Conservation (phyloP, 768 basidiomycete genomes). For the Trametes coccinea region DNA sequence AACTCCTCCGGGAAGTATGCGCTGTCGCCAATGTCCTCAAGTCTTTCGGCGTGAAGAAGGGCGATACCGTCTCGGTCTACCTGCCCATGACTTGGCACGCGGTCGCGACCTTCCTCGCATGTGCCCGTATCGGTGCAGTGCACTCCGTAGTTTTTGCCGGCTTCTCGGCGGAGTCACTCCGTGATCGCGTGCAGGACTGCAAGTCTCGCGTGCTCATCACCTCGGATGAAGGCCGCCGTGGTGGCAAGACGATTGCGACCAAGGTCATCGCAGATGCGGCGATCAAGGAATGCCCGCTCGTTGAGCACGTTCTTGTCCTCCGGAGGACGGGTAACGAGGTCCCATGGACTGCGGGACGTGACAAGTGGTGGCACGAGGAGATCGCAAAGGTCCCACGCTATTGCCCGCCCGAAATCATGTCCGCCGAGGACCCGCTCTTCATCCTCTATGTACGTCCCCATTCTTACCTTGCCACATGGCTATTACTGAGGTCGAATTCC, state of each 20-base stretch:
- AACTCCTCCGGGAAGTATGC: constrained; percentile 90
- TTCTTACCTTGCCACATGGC: neutral
- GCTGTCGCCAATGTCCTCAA: constrained; percentile 90
- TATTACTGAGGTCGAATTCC: constrained; percentile 9
- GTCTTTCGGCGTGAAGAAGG: constrained; percentile 87
- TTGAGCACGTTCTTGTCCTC: constrained; percentile 90
- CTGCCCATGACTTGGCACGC: constrained; percentile 96
- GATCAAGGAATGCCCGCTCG: constrained; percentile 76
- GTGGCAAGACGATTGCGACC: constrained; percentile 93
- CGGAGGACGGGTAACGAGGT: constrained; percentile 83
- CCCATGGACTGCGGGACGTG: constrained; percentile 79
- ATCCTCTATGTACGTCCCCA: constrained; percentile 86
- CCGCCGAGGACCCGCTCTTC: constrained; percentile 94
- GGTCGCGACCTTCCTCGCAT: constrained; percentile 95
- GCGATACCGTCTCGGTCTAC: constrained; percentile 92
- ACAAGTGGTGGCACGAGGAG: constrained; percentile 98
- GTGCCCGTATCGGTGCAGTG: constrained; percentile 93
- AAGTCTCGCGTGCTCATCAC: constrained; percentile 90
- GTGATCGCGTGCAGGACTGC: constrained; percentile 92
- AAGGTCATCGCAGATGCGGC: constrained; percentile 94
- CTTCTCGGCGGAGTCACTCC: constrained; percentile 91
- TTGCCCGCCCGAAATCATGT: constrained; percentile 87
- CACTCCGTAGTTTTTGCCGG: constrained; percentile 98
- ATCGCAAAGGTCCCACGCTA: constrained; percentile 78
- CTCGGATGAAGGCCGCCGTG: constrained; percentile 90